Base-by-base conservation (phyloP, 257 asterid species). In the Ligustrum vulgare region DNA sequence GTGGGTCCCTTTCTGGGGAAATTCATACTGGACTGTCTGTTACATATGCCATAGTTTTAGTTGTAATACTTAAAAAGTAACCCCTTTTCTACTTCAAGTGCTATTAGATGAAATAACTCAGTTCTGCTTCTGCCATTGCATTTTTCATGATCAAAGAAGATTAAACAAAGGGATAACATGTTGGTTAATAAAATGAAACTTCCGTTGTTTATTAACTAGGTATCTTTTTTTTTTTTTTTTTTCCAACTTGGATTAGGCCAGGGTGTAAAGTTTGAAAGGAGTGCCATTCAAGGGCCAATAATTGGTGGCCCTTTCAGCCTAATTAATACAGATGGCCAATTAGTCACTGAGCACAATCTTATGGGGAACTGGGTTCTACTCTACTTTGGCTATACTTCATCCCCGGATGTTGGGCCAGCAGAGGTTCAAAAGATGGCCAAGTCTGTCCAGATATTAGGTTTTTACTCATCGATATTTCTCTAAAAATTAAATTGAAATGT, bases 331-430 rank as follows among this genome's bases (percentile, higher is more conserved):
- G 93, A 92, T 76, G 87, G 90, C n/a, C 89, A 18, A 36, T 16
- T 79, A 72, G 90, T 95, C 63, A 95, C 91, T n/a, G 97, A 95
- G 80, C 87, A 84, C 75, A 86, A 82, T 86, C 89, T 93, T 82
- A 78, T 84, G 72, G 98, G 98, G 60, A 90, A 86, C 77, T 95
- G 99, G 98, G 91, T 93, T 83, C 96, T 95, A 74, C 73, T 95
- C 66, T 91, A 91, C 82, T 95, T 95, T 32, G 97, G 97, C 63
- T 93, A 93, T 80, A 95, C 98, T 78, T 90, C 97, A 49, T 95
- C 99, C 77, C 99, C 99, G 45, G 99, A 95, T 84, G 82, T 91
- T 82, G 99, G 99, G 75, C 98, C 99, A 22, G 90, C 96, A 35
- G 99, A 93, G 86, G 89, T 91, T 84, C 92, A 81, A 74, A 95